Base-by-base conservation (phyloP, 345 rosid genomes). In the Populus pruinosa region DNA sequence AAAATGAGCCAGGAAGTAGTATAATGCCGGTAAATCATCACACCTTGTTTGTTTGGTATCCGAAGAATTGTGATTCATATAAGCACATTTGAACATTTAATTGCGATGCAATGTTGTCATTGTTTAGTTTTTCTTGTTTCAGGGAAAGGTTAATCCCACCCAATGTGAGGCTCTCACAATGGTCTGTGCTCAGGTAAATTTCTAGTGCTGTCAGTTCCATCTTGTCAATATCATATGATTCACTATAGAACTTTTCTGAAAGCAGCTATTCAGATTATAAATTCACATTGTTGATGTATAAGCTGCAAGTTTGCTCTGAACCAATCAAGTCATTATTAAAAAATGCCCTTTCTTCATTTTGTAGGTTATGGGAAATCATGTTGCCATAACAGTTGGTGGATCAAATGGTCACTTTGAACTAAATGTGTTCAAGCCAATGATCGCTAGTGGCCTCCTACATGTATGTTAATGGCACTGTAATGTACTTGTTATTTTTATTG, bases 1-100 rank as follows among this genome's bases (percentile, higher is more conserved):
- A 95, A 91, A 95, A 95, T 80, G 99, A 95, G 88, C 98, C 97
- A 27, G 99, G 99, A 78, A 95, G 99, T 91, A 95, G 98, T 85
- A 95, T 93, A 77, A 95, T 95, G 99, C 99, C 98, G 61, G 99
- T 95, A 91, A 75, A 21, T 75, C 73, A 43, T 84, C 29, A 20
- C 70, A 36, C 53, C 70, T 73, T 38, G 5, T 68, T 64, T 69
- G 23, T 44, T 41, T 62, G 14, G 44, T 38, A 49, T 41, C 16
- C 1, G 8, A 49, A 72, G 12, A 66, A 55, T 64, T 43, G 29
- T 72, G 16, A 27, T 11, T 50, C 53, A 6, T 8, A 11, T n/a
- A 44, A 71, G 72, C 76, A 71, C 20, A 76, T 56, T 21, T 21
- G 70, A 49, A 61, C 75, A 25, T 64, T 78, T 61, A 76, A 33